Evolutionary conservation across 768 basidiomycete species (phyloP), one percentile per base, ranked within the genome.

Genomic region (Leccinellum albellum): DNA sequence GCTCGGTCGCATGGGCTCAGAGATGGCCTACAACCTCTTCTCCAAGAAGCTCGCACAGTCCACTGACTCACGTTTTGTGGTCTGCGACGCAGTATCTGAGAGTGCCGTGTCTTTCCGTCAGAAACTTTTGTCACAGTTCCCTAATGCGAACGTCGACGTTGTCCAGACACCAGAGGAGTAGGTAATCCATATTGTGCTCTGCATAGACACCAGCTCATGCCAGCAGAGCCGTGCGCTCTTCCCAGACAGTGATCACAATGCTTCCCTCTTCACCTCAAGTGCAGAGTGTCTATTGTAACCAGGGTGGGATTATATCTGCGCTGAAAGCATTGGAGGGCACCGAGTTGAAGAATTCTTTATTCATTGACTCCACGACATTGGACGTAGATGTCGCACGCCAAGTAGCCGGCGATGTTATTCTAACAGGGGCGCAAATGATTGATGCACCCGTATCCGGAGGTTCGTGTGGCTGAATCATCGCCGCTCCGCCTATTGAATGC

Each of bases 371-470:
- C 8, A 98, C 95, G 9, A 96, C 95, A 0, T 77, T 95, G 37
- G 93, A 96, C 63, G 88, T 94, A 6, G 76, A 76, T 7, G 83
- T 88, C 9, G 87, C 94, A 0, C 83, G 83, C 42, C 71, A 79
- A 29, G 84, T 95, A 12, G 82, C 92, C 0, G 57, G 68, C 10
- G 73, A 78, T 23, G 82, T 90, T 1, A 75, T 73, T 10, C 56
- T 65, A 14, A 73, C 78, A 26, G 86, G 88, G 24, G 91, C 86
- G 7, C 73, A 73, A 40, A 93, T 97, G 84, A 79, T 97, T 21
- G 95, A 98, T 68, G 94, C 95, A 6, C 95, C 95, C 3, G 94
- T 98, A 1, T 94, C 92, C 49, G 95, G 95, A 55, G 94, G 92
- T 89, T 68, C 54, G 83, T 72, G 40, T 50, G 54, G 15, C 53